Evolutionary conservation across 208 protist species (phyloP).

Genomic region (Acanthamoeba rhysodes): DNA sequence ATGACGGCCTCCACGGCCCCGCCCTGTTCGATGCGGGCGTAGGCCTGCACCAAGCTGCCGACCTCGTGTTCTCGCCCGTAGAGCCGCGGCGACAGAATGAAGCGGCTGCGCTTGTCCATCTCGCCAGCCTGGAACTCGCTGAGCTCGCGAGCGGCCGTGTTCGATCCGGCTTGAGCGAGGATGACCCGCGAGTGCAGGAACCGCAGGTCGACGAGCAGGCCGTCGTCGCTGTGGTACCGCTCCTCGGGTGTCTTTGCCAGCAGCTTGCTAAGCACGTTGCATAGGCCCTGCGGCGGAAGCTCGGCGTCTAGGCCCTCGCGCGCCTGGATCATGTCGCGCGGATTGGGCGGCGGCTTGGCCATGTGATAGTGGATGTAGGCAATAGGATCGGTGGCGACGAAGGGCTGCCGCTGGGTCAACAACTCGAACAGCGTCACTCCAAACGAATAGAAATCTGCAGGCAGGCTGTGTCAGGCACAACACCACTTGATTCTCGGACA

Average conservation of each 20-base stretch:
- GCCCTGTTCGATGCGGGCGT: not conserved
- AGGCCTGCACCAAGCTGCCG: too few relatives aligned
- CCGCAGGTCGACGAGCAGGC: slow-evolving; percentile 22
- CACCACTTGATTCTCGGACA: too few relatives aligned
- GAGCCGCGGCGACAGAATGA: slow-evolving; percentile 1
- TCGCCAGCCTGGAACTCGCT: slow-evolving; percentile 9
- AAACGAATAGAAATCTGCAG: slow-evolving; percentile 58
- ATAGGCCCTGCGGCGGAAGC: slow-evolving; percentile 33
- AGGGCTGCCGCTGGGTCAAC: slow-evolving; percentile 41
- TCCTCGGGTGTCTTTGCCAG: slow-evolving; percentile 63
- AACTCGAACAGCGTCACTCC: slow-evolving; percentile 67
- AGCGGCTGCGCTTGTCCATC: slow-evolving; percentile 55
- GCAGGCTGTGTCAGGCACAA: too few relatives aligned
- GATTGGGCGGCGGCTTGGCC: slow-evolving; percentile 54
- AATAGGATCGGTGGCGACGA: not conserved
- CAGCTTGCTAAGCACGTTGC: slow-evolving; percentile 64
- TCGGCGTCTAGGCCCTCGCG: not conserved
- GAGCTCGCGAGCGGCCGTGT: not conserved
- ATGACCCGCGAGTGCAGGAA: not conserved
- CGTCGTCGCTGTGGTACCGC: slow-evolving; percentile 57
- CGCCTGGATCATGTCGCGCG: not conserved
- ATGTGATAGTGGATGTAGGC: slow-evolving; percentile 71
- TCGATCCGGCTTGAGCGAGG: slow-evolving; percentile 2
- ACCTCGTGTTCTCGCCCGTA: slow-evolving; percentile 14
- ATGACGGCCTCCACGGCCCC: slow-evolving; percentile 31